A percentile compares a stretch with the other conserved stretches of the same genome.
phyloP scores from a whole-genome alignment of 495 filamentous ascomycete species.

The Letharia lupina region DNA sequence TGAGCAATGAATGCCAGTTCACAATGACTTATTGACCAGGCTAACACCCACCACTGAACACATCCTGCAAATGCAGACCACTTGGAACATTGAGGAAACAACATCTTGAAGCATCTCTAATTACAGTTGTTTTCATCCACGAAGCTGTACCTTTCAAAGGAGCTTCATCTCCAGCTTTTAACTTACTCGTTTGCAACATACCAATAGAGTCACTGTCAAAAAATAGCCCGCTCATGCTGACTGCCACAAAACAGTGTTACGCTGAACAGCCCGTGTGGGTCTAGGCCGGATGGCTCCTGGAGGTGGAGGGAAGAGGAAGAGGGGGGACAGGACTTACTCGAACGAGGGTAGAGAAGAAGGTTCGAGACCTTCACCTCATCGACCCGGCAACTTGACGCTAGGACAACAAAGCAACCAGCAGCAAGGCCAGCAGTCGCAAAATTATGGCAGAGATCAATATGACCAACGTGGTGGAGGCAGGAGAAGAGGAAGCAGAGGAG shows the following conservation, averaged over 20 bases:
- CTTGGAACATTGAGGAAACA: neutral
- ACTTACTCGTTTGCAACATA: neutral
- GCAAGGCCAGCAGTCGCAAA: constrained; percentile 30
- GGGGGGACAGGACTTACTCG: constrained; percentile 46
- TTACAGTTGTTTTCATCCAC: neutral
- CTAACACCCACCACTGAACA: neutral
- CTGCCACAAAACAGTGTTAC: neutral
- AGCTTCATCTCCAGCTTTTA: neutral
- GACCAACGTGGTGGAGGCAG: constrained; percentile 38
- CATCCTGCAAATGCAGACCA: neutral
- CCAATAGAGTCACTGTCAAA: constrained; percentile 1
- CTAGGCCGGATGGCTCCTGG: constrained; percentile 40
- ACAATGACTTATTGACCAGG: neutral
- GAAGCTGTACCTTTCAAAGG: neutral
- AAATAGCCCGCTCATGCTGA: constrained; percentile 2
- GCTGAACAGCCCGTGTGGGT: constrained; percentile 9
- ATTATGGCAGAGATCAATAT: constrained; percentile 35
- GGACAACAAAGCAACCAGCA: constrained; percentile 42
- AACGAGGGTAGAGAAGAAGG: constrained; percentile 45
- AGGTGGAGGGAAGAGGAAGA: constrained; percentile 50
- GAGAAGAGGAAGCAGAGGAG: constrained; percentile 40
- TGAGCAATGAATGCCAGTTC: neutral
- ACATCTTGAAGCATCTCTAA: no score
- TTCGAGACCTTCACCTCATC: constrained; percentile 55
- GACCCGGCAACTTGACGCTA: constrained; percentile 50